Base-by-base conservation (phyloP, 2,329 filamentous ascomycete genomes). In the Talaromyces sp. region DNA sequence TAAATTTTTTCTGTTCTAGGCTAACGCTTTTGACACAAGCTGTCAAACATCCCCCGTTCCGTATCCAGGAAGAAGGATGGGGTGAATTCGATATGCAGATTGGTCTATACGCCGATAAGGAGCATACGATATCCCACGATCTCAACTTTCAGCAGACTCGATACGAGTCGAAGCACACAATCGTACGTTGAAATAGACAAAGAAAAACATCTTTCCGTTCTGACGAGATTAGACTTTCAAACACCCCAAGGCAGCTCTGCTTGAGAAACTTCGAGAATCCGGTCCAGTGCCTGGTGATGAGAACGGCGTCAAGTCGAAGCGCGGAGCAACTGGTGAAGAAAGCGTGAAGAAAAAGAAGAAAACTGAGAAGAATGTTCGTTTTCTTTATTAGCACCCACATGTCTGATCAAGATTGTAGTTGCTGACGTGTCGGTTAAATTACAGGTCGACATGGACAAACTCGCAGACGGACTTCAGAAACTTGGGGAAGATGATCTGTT, bases 41-140 rank as follows among this genome's bases (percentile, higher is more conserved):
- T 22, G 88, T 96, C 78, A 87, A 86, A 70, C 87, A 89, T 63
- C 84, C 91, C 0, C 94, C 94, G 0, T 99, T 97, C 78, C 83
- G 82, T 64, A 96, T 96, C 75, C 81, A 85, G 63, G 96, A 99
- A 75, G 89, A 97, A 76, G 94, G 94, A 65, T 99, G 94, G 94
- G 94, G 94, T 69, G 94, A 97, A 77, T 99, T 99, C 73, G 94
- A 97, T 72, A 93, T 99, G 86, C 81, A 80, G 50, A 94, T 97
- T 68, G 85, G 89, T 62, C 82, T 95, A 65, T 88, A 86, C 69
- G 89, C 88, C 43, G 91, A 94, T 75, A 97, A 97, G 80, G 93
- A 96, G 69, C 84, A 91, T 69, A 80, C 83, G 13, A 81, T 99
- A 63, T 77, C 81, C 53, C 94, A 99, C 74, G 94, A 99, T 70